These are phyloP conservation scores for Aspergillus nanangensis DNA, from an alignment of 495 filamentous ascomycete species.

Conservation along the genomic window DNA sequence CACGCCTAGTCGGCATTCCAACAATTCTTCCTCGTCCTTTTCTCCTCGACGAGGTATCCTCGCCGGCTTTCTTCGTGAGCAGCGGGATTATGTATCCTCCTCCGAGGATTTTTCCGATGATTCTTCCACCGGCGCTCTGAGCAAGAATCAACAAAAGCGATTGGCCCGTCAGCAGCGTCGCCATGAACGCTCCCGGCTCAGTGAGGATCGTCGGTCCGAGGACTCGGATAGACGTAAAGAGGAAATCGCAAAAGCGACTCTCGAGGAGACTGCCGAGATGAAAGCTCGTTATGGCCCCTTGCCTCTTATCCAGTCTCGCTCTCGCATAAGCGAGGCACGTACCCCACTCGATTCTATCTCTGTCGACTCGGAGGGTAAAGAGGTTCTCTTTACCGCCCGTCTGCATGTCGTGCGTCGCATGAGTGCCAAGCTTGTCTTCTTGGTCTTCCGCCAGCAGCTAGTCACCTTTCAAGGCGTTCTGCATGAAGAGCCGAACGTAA, in stretches of 20 bases:
- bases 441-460: conserved; percentile 79
- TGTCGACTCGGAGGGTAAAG: conserved; percentile 58
- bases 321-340: conserved; percentile 33
- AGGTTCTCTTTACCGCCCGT: conserved; percentile 71
- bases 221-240: conserved; percentile 39
- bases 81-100: conserved; percentile 37
- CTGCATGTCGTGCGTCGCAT: conserved; percentile 80
- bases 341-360: conserved; percentile 48
- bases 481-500: conserved; percentile 49
- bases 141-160: conserved; percentile 53
- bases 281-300: conserved; percentile 57
- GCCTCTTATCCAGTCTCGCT: conserved; percentile 46
- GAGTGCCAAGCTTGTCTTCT: conserved; percentile 84
- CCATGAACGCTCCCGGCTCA: conserved; percentile 41
- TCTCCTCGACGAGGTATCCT: conserved; percentile 41
- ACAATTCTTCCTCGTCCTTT: conserved; percentile 11
- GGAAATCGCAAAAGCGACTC: conserved; percentile 34
- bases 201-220: conserved; percentile 48
- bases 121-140: conserved; percentile 30
- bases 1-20: conserved; percentile 13
- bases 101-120: conserved; percentile 48
- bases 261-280: conserved; percentile 47
- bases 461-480: conserved; percentile 73
- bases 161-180: conserved; percentile 40
- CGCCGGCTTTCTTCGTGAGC: conserved; percentile 36